A percentile compares a stretch with the other conserved stretches of the same genome.
Conservation (phyloP, 495 filamentous ascomycete species). For the Neurospora sp. region DNA sequence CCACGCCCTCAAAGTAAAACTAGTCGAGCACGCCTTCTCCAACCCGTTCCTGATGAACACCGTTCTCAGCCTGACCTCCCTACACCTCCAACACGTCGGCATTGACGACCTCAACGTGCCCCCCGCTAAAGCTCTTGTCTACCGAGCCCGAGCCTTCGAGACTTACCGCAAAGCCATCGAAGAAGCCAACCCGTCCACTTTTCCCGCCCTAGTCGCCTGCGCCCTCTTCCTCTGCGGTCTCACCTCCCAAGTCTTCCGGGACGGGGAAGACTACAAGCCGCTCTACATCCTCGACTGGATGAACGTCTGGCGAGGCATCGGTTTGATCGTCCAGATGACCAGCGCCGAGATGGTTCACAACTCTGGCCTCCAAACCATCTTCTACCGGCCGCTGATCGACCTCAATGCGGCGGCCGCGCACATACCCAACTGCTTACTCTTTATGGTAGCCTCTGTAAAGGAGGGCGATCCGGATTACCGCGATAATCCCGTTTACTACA, state of each 20-base stretch:
- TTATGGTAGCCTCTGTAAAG: conserved; percentile 31
- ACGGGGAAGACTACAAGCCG: conserved; percentile 17
- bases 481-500: conserved; percentile 23
- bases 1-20: conserved; percentile 28
- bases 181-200: conserved; percentile 24
- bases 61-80: conserved; percentile 36
- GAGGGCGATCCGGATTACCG: conserved; percentile 18
- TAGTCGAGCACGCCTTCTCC: conserved; percentile 37
- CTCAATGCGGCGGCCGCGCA: conserved; percentile 21
- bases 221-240: conserved; percentile 34
- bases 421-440: conserved; percentile 32
- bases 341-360: conserved; percentile 8
- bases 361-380: conserved; percentile 25
- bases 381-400: conserved; percentile 31
- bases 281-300: conserved; percentile 38
- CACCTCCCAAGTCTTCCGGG: conserved; percentile 33
- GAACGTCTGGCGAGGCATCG: conserved; percentile 36
- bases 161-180: conserved; percentile 37
- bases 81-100: conserved; percentile 29
- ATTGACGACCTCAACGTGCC: conserved; percentile 10
- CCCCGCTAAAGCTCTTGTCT: conserved; percentile 16
- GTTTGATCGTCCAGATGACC: conserved; percentile 29
- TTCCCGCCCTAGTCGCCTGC: conserved; percentile 29
- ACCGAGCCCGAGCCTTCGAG: conserved; percentile 32
- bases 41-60: conserved; percentile 42